Base-by-base conservation (phyloP, 192 early-diverging fungal genomes). In the Coemansia sp. region DNA sequence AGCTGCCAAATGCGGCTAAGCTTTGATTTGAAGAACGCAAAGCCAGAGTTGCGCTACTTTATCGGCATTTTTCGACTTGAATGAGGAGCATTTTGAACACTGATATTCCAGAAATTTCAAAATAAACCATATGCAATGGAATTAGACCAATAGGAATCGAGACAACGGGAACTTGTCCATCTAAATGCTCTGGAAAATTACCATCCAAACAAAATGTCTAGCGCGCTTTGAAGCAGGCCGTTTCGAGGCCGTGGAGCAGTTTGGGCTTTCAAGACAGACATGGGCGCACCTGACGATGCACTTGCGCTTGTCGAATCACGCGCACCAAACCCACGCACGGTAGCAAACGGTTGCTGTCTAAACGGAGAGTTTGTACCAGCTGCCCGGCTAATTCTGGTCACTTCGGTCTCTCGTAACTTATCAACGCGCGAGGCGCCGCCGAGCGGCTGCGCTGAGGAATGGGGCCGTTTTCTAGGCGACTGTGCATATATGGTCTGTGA, bases 201-300 rank as follows among this genome's bases (percentile, higher is more conserved):
- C 78, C 78, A 81, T 1, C 78, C 78, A 62, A 81, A 81, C 48
- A 81, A 48, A 38, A 82, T 73, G 57, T 82, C 79, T 12, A 76
- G 43, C 46, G 71, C 74, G 38, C 73, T 82, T 67, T 82, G 79
- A 38, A 76, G 33, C n/a, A 82, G 20, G n/a, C 79, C 79, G 56
- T 76, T 82, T n/a, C 74, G 45, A 41, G 79, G 64, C 62, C 69
- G 73, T 16, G 79, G 64, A 8, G 67, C 35, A 5, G 66, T 41
- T 8, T 63, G 44, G 0, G 63, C 46, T 26, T 46, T 69, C 60
- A 70, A 35, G 6, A 67, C 63, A n/a, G 67, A 76, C 3, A 23
- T 64, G 12, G 73, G 26, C 38, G 66, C 46, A 15, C 36, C 23
- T 7, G 39, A 26, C 51, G 51, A 24, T 33, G 34, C 52, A 35